Conservation (phyloP, 2,329 filamentous ascomycete species). For the Sphaerulina populicola region DNA sequence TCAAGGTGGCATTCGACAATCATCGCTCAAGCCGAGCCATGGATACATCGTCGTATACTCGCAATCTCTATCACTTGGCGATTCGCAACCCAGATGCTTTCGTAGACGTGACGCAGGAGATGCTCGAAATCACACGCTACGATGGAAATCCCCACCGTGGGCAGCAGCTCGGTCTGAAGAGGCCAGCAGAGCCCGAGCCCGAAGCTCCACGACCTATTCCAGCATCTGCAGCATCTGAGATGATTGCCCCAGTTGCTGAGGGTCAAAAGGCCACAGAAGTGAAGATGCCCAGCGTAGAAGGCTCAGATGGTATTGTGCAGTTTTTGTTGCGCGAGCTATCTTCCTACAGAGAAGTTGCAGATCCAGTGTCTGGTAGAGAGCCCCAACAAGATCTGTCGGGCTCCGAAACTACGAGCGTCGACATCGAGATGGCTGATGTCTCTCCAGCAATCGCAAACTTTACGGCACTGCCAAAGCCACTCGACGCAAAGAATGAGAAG, state of each 20-base stretch:
- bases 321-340: conserved; percentile 88
- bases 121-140: conserved; percentile 63
- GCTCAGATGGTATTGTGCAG: conserved; percentile 89
- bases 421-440: conserved; percentile 45
- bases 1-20: conserved; percentile 63
- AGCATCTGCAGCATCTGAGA: conserved; percentile 41
- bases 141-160: conserved; percentile 45
- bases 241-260: conserved; percentile 31
- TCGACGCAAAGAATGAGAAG: conserved; percentile 47
- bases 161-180: conserved; percentile 47
- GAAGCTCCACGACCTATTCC: conserved; percentile 20
- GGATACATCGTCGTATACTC: conserved; percentile 66
- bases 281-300: conserved; percentile 79
- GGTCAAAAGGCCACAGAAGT: conserved; percentile 56
- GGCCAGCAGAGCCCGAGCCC: conserved; percentile 2
- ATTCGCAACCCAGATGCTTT: conserved; percentile 79
- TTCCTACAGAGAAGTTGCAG: conserved; percentile 85
- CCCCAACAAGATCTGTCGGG: conserved; percentile 39
- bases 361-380: conserved; percentile 53
- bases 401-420: conserved; percentile 29
- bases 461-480: conserved; percentile 23
- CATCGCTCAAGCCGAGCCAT: conserved; percentile 40
- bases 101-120: conserved; percentile 77
- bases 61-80: conserved; percentile 68
- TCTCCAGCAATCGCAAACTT: conserved; percentile 19